Percentiles rank a stretch among this genome's conserved stretches.
Evolutionary conservation across 2,329 filamentous ascomycete genomes (phyloP).

Genomic region (Decorospora gaudefroyi): DNA sequence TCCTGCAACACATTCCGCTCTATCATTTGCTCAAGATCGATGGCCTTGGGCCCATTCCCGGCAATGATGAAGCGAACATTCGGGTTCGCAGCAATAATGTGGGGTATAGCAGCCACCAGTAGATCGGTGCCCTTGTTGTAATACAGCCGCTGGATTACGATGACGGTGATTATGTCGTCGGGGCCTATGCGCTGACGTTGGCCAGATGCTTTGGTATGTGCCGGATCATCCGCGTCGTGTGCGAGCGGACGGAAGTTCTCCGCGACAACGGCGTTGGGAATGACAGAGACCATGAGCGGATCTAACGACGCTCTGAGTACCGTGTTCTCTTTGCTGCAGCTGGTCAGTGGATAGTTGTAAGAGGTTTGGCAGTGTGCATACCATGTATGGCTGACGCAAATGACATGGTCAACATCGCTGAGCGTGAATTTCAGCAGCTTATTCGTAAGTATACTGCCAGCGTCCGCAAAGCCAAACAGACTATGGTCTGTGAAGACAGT

Average conservation of each 20-base stretch:
- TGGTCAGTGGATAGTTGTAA: constrained; percentile 12
- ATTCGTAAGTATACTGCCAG: constrained; percentile 92
- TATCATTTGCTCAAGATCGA: constrained; percentile 97
- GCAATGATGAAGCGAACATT: constrained; percentile 97
- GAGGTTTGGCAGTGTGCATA: constrained; percentile 46
- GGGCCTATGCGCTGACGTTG: constrained; percentile 74
- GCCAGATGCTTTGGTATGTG: constrained; percentile 49
- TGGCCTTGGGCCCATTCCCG: constrained; percentile 93
- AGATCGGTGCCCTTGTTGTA: constrained; percentile 99
- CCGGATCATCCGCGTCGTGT: constrained; percentile 34
- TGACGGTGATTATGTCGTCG: constrained; percentile 88
- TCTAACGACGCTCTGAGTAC: constrained; percentile 92
- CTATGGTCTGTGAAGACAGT: constrained; percentile 98
- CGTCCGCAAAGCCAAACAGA: constrained; percentile 95
- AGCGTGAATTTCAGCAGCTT: constrained; percentile 95
- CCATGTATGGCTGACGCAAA: constrained; percentile 98
- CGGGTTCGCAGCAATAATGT: constrained; percentile 84
- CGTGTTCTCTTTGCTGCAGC: constrained; percentile 88
- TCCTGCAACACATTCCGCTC: constrained; percentile 94
- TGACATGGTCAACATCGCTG: constrained; percentile 96
- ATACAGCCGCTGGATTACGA: constrained; percentile 95
- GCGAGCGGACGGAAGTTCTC: constrained; percentile 86
- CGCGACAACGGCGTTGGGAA: constrained; percentile 95
- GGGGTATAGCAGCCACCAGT: constrained; percentile 91
- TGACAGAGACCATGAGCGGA: constrained; percentile 95